Evolutionary conservation across 2,329 filamentous ascomycete species (phyloP).

Genomic region (Acarospora socialis): DNA sequence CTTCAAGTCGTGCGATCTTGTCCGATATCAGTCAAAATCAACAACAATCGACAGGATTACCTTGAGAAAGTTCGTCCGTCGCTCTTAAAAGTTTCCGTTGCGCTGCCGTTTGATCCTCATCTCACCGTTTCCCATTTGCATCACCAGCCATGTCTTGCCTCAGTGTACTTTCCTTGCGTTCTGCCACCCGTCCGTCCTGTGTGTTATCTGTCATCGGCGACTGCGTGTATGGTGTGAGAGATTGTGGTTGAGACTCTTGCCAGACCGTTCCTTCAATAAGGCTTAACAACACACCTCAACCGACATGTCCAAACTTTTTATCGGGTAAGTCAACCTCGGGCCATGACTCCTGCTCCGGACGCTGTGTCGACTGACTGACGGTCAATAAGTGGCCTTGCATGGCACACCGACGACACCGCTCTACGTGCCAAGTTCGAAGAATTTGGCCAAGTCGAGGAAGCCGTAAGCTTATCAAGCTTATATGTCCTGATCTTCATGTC

Average conservation of each 20-base stretch:
- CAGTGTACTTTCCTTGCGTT: slow-evolving; percentile 14
- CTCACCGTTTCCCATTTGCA: slow-evolving; percentile 3
- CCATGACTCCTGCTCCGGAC: slow-evolving; percentile 14
- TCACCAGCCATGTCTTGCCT: slow-evolving; percentile 15
- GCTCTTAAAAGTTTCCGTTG: slow-evolving; percentile 10
- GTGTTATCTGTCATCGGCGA: slow-evolving; percentile 16
- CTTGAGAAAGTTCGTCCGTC: slow-evolving; percentile 15
- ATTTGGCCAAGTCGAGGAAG: slow-evolving; percentile 84
- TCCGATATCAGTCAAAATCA: too few relatives aligned
- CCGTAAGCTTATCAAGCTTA: slow-evolving; percentile 48
- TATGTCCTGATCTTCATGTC: slow-evolving; percentile 9
- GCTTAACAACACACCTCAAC: slow-evolving; percentile 13
- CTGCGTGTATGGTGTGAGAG: slow-evolving; percentile 22
- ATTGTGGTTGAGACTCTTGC: slow-evolving; percentile 23
- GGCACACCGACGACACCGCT: slow-evolving; percentile 88
- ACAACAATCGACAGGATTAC: slow-evolving; percentile 1
- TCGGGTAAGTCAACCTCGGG: slow-evolving; percentile 72
- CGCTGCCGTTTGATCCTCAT: slow-evolving; percentile 8
- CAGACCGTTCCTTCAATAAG: slow-evolving; percentile 11
- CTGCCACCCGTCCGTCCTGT: slow-evolving; percentile 11
- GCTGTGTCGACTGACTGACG: slow-evolving; percentile 11
- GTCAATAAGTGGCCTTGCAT: slow-evolving; percentile 71
- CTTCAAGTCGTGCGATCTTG: not conserved
- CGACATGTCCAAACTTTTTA: slow-evolving; percentile 85
- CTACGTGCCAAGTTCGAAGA: slow-evolving; percentile 85